phyloP scores from a whole-genome alignment of 148 eudicot species.

The Diospyros kaki region DNA sequence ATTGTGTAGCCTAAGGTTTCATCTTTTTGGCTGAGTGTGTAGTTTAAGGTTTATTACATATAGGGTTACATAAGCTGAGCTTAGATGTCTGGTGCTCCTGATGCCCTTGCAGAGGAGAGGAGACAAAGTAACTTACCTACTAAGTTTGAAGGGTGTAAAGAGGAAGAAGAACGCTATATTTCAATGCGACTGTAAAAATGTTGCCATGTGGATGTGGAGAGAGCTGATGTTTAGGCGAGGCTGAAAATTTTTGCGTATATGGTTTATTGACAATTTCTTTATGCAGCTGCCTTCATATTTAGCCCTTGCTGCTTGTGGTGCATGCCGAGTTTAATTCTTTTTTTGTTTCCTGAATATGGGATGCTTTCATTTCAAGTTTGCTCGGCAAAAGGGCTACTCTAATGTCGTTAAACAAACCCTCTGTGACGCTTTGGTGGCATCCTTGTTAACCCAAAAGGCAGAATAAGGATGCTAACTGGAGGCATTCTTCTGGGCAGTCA shows the following conservation, averaged over 20 bases:
- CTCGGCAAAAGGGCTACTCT: background rate
- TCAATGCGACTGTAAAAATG: conserved; percentile 23
- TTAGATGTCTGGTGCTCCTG: conserved; percentile 40
- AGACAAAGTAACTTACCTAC: conserved; percentile 7
- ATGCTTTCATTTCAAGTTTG: background rate
- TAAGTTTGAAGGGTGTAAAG: conserved; percentile 22
- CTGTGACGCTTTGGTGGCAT: too few species aligned
- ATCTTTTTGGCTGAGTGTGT: conserved; percentile 22
- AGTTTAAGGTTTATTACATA: conserved; percentile 53
- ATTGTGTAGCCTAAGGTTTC: conserved; percentile 62
- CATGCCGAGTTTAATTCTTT: background rate
- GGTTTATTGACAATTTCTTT: conserved; percentile 9
- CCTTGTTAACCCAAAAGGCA: too few species aligned
- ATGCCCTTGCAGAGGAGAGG: conserved; percentile 21
- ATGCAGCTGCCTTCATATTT: too few species aligned
- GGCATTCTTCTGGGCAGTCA: too few species aligned
- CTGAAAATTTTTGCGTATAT: conserved; percentile 1
- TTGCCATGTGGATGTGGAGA: background rate
- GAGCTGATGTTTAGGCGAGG: conserved; percentile 14
- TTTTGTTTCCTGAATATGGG: background rate
- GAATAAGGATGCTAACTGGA: too few species aligned
- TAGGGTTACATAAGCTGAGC: conserved; percentile 49
- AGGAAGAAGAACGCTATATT: conserved; percentile 1
- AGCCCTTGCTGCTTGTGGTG: too few species aligned
- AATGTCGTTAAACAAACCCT: too few species aligned